Percentiles rank a stretch among this genome's conserved stretches.
Evolutionary conservation across 2,329 filamentous ascomycete species (phyloP).

Genomic region (Volutella citrinella): DNA sequence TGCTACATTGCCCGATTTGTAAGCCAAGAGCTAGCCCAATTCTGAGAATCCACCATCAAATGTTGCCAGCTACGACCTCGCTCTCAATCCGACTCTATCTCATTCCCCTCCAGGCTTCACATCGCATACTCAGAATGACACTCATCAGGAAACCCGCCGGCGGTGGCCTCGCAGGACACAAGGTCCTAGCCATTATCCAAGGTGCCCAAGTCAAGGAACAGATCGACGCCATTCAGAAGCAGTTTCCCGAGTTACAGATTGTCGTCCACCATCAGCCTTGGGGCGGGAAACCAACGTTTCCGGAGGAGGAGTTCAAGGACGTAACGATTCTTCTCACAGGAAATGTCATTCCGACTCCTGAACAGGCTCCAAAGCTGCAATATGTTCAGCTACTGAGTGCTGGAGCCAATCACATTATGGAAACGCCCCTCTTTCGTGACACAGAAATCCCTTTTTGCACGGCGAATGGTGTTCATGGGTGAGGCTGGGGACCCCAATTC

Average conservation of each 20-base stretch:
- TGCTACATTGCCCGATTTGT: no score
- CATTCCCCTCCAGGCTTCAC: no score
- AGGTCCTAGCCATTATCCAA: no score
- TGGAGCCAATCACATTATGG: conserved; percentile 48
- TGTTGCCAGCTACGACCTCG: no score
- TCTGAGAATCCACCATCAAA: no score
- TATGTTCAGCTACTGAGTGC: conserved; percentile 54
- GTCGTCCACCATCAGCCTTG: conserved; percentile 27
- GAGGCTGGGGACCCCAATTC: no score
- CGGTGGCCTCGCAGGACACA: no score
- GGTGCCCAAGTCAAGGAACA: no score
- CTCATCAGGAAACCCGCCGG: no score
- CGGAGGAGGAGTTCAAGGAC: conserved; percentile 41
- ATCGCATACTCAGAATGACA: no score
- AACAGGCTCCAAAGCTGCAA: conserved; percentile 45
- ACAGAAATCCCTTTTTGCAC: conserved; percentile 51
- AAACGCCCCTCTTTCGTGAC: conserved; percentile 46
- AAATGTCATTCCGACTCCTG: conserved; percentile 38
- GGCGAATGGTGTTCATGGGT: conserved; percentile 58
- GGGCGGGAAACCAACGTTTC: conserved; percentile 25
- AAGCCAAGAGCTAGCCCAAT: no score
- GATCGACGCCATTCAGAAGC: conserved; percentile 33
- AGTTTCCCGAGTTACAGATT: conserved; percentile 45
- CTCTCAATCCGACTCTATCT: no score
- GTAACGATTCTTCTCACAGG: conserved; percentile 49